Percentiles rank a stretch among this genome's conserved stretches.
Evolutionary conservation across 192 early-diverging fungal genomes (phyloP).

Genomic region (Coemansia sp.): DNA sequence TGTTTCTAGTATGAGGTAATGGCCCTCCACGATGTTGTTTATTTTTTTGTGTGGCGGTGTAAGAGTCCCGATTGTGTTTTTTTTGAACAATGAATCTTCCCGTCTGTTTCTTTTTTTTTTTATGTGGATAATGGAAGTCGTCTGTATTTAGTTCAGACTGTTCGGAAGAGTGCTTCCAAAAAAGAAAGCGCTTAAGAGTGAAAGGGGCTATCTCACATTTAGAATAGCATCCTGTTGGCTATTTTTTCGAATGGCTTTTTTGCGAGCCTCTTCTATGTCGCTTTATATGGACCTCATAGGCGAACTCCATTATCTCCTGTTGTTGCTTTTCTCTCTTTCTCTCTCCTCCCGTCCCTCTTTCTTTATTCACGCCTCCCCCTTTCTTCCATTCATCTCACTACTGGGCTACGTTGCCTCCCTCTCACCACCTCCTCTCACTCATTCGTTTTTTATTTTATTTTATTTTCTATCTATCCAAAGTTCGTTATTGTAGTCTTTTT

Average conservation of each 20-base stretch:
- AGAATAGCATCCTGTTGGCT: too few relatives aligned
- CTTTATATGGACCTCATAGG: not conserved
- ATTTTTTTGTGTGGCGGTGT: not conserved
- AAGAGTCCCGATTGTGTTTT: not conserved
- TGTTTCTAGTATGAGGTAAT: not conserved
- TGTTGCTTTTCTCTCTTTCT: not conserved
- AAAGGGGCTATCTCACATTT: too few relatives aligned
- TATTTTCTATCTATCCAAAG: not conserved
- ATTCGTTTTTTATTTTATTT: not conserved
- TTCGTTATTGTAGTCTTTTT: not conserved
- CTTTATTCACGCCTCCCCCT: constrained; percentile 7
- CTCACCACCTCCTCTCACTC: not conserved
- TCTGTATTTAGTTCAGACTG: not conserved
- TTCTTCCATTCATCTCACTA: constrained; percentile 5
- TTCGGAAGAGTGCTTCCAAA: not conserved
- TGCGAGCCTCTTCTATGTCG: not conserved
- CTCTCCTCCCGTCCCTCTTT: not conserved
- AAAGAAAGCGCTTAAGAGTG: too few relatives aligned
- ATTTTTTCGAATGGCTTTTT: not conserved
- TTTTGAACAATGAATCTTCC: not conserved
- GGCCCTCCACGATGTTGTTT: not conserved
- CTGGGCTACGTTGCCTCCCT: constrained; percentile 5
- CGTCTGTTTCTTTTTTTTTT: not conserved
- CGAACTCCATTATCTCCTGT: constrained; percentile 6
- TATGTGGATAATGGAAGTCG: not conserved